phyloP scores from a whole-genome alignment of 768 basidiomycete species.

The Hypholoma sublateritium region DNA sequence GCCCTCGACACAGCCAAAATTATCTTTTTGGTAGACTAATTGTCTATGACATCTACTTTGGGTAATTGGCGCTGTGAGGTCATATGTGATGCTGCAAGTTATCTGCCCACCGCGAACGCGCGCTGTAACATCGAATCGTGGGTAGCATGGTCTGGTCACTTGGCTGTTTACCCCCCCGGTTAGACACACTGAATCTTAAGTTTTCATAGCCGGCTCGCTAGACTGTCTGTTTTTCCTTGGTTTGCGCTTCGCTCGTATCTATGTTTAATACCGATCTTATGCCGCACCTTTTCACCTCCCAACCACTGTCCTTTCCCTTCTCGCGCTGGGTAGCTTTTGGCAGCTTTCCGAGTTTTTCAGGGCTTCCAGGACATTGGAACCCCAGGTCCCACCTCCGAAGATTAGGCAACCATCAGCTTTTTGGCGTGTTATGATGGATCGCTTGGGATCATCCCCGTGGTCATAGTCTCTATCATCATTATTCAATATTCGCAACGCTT shows the following conservation, averaged over 20 bases:
- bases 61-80: constrained; percentile 13
- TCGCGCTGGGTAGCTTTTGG: neutral
- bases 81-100: constrained; percentile 20
- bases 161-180: constrained; percentile 1
- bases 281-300: neutral
- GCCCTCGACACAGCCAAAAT: neutral
- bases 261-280: neutral
- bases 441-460: neutral
- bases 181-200: neutral
- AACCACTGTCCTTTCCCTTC: neutral
- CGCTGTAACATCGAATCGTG: neutral
- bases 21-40: constrained; percentile 1
- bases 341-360: neutral
- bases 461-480: neutral
- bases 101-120: neutral
- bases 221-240: neutral
- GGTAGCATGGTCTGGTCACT: neutral
- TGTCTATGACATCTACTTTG: constrained; percentile 10
- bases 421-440: neutral
- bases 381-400: neutral
- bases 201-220: neutral
- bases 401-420: constrained; percentile 3
- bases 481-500: neutral
- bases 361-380: neutral
- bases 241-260: neutral